Evolutionary conservation across 129 eudicot species (phyloP), one percentile per base, ranked within the genome.

Genomic region (Lonicera japonica): DNA sequence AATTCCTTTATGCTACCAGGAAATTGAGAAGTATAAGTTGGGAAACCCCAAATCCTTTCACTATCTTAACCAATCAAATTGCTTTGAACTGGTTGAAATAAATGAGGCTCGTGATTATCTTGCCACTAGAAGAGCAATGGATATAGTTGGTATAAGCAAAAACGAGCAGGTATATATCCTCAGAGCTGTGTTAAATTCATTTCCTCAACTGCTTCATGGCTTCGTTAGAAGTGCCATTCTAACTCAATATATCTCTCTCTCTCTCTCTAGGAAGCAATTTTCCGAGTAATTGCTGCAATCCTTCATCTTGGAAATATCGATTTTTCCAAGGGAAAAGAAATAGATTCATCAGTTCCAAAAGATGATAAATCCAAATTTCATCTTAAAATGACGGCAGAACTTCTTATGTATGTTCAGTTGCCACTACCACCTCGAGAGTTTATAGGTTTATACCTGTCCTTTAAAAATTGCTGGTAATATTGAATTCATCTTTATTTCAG

Each of bases 71-170:
- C 99, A 94, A 75, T 94, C 99, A 68, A 88, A 94, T 55, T 94
- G 99, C 79, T 88, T 54, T 79, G 96, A 88, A 54, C 76, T 94
- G 69, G 95, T 71, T 78, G 99, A 95, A 20, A 82, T 83, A 53
- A 88, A 74, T 74, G 99, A 94, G 66, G 89, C 89, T 41, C 80
- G 61, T 20, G 99, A 94, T 15, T 94, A 94, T 80, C 92, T 94
- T 62, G 95, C 95, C 60, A 94, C 99, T 47, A 80, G 96, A 60
- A 79, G 99, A 75, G 99, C 99, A 46, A 94, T 94, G 99, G 99
- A 94, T 71, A 68, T 94, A 61, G 99, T 94, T 61, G 99, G 99
- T 63, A 88, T 94, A 61, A 86, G 95, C 74, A 72, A 83, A 85
- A 69, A 80, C 48, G 96, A 94, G 64, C 99, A 94, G 95, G 99